Base-by-base conservation (phyloP, 2,329 filamentous ascomycete species). In the Rhytidhysteron rufulum region DNA sequence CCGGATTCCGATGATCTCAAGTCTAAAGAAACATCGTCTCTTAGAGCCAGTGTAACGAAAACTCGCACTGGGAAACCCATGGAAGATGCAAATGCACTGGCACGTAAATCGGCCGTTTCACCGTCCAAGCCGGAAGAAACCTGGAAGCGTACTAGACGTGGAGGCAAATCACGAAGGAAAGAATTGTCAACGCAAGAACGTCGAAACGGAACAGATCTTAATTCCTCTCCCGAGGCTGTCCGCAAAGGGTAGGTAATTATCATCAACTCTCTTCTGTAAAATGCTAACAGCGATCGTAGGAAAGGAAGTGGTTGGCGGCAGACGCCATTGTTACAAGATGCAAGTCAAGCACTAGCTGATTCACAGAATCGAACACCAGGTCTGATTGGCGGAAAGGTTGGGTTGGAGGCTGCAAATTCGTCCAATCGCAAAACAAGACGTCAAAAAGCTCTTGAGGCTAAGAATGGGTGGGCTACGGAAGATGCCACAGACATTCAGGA, bases 401-500 rank as follows among this genome's bases (percentile, higher is more conserved):
- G 63, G 15, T 41, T 62, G 15, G 58, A 60, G 45, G 65, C 66
- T 27, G 60, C 58, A 11, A 56, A 57, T 40, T 55, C 58, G 9
- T 66, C 62, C 31, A 66, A 62, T 38, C 66, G 61, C 42, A 69
- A 68, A 53, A 62, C 58, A 21, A 70, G 70, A 40, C 71, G 71
- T 20, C 72, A 73, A 48, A 71, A 69, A 42, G 70, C 68, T 55
- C 65, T 65, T 58, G 75, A 79, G 41, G 71, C 76, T 39, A 67
- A 88, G 31, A 94, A 88, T 60, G 91, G 88, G 3, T 97, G 91
- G 90, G 89, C 88, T 4, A 96, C 91, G 0, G 93, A 96, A 60
- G 91, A 97, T 57, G 90, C 91, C 17, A 96, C 88, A 0, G 93
- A 97, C 60, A 87, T 93, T 17, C 87, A 91, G 66, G 91, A 94